These are phyloP conservation scores for Rhizopogon rudus DNA, from an alignment of 768 basidiomycete species.

Conservation along the genomic window DNA sequence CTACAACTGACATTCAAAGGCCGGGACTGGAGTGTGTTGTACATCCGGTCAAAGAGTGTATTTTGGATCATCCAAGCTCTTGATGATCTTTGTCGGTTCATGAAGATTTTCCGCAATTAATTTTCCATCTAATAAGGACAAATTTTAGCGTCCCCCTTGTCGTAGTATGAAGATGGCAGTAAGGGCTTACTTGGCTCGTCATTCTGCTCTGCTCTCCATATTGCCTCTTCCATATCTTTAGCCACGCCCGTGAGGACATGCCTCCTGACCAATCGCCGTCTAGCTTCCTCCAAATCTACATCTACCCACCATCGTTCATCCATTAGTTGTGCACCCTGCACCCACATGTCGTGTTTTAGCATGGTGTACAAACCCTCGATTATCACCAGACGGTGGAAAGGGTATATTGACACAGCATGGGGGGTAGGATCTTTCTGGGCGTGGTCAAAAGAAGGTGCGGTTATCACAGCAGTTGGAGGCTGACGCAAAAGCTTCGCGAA, in stretches of 20 bases:
- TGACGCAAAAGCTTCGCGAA: conserved; percentile 58
- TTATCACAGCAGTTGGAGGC: conserved; percentile 31
- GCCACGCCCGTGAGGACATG: conserved; percentile 80
- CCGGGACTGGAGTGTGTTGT: not conserved
- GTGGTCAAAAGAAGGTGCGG: conserved; percentile 85
- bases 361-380: conserved; percentile 85
- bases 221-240: conserved; percentile 55
- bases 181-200: conserved; percentile 62
- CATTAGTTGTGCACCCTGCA: conserved; percentile 51
- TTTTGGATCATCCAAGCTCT: conserved; percentile 22
- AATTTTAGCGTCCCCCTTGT: not conserved
- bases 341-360: conserved; percentile 64
- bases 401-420: conserved; percentile 50
- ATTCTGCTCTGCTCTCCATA: conserved; percentile 70
- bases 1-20: not conserved
- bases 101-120: conserved; percentile 31
- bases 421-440: conserved; percentile 79
- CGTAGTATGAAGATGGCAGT: not conserved
- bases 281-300: conserved; percentile 51
- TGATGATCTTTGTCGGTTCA: conserved; percentile 30
- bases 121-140: conserved; percentile 31
- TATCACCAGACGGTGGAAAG: conserved; percentile 71
- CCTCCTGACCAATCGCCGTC: conserved; percentile 56
- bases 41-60: conserved; percentile 3
- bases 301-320: conserved; percentile 80